Evolutionary conservation across 352 stramenopile species (phyloP).

Genomic region (Globisporangium abappressorium): DNA sequence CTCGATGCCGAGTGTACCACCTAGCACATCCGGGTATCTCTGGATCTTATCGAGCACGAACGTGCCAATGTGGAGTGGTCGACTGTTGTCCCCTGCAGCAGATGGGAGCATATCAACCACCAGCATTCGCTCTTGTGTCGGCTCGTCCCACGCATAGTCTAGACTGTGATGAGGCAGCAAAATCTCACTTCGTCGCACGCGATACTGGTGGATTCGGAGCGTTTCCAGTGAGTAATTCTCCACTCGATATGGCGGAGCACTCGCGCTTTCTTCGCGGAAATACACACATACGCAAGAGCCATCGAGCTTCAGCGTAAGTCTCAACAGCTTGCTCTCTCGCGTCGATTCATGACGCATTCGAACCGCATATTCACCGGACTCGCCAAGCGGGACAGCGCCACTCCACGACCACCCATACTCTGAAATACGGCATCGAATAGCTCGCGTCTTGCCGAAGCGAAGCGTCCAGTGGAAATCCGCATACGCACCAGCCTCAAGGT

Average conservation of each 20-base stretch:
- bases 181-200: slow-evolving; percentile 81
- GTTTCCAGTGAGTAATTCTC: slow-evolving; percentile 90
- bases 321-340: slow-evolving; percentile 72
- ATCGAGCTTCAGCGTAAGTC: slow-evolving; percentile 77
- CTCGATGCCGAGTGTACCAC: slow-evolving; percentile 74
- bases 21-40: slow-evolving; percentile 69
- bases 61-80: slow-evolving; percentile 76
- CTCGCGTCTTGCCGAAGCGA: slow-evolving; percentile 62
- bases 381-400: slow-evolving; percentile 66
- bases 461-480: slow-evolving; percentile 86
- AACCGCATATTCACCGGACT: slow-evolving; percentile 80
- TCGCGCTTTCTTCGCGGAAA: slow-evolving; percentile 75
- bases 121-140: slow-evolving; percentile 70
- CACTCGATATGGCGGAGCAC: slow-evolving; percentile 78
- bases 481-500: slow-evolving; percentile 68
- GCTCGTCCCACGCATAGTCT: slow-evolving; percentile 88
- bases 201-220: slow-evolving; percentile 79
- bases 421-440: slow-evolving; percentile 72
- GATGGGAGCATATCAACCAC: slow-evolving; percentile 89
- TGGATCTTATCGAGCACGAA: slow-evolving; percentile 85
- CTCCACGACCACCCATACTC: slow-evolving; percentile 84
- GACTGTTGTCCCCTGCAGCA: slow-evolving; percentile 82
- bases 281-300: slow-evolving; percentile 77
- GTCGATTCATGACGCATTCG: slow-evolving; percentile 83
- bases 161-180: slow-evolving; percentile 83